Evolutionary conservation across 345 rosid species (phyloP), one percentile per base, ranked within the genome.

Genomic region (Boechera divaricarpa): DNA sequence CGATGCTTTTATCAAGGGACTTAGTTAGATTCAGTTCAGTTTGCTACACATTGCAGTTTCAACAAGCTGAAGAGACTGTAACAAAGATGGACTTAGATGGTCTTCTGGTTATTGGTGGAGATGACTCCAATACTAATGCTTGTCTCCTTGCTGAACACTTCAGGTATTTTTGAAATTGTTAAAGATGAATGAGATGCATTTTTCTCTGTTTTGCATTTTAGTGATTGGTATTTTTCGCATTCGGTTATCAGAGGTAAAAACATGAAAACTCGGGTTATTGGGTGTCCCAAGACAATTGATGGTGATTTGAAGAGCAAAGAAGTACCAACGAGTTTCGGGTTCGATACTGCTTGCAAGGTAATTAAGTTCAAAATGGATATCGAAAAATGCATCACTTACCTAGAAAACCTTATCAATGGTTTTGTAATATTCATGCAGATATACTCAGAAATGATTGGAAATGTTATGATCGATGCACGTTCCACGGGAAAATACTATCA

Each of bases 291-390:
- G 81, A 95, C 99, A 33, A 95, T 95, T 21, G 98, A 95, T 83
- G 99, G 98, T 69, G 99, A 95, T 85, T 83, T 95, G 78, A 95
- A 92, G 82, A 85, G 89, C 82, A 91, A 95, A 83, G 98, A 95
- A 81, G 98, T 92, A 63, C 99, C 99, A 5, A 18, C 88, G 33
- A 95, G 99, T 86, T 92, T 95, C 77, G 99, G 99, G 47, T 95
- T 95, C 41, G 99, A 95, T 66, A 95, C 99, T 1, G 98, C 99
- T 58, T 95, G 99, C 90, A 95, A 87, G 94, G 99, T 89, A 78
- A 82, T 56, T 29, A 35, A 51, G 12, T 16, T 44, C 4, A 44
- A 35, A 42, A 45, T 58, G 8, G 0, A 48, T 13, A 32, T 28
- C 33, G 6, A 0, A 13, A 10, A 41, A 28, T 15, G 47, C 8